phyloP scores from a whole-genome alignment of 148 eudicot species.

The Spergularia bocconei region DNA sequence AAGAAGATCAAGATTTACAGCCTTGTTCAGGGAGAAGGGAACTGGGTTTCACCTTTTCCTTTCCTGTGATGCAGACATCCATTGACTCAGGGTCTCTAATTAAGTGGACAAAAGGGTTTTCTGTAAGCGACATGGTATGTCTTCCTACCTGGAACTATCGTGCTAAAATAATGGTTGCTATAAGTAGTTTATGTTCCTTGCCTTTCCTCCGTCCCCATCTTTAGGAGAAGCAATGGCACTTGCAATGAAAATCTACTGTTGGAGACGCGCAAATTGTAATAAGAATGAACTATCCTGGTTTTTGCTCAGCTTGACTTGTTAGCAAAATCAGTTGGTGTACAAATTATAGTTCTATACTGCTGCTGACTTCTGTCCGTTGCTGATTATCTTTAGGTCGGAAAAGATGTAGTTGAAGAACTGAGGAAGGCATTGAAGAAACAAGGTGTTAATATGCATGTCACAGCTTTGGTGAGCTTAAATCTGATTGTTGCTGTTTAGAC shows the following conservation, averaged over 20 bases:
- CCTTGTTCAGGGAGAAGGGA: conserved; percentile 57
- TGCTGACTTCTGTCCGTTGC: conserved; percentile 14
- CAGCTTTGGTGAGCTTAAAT: conserved; percentile 50
- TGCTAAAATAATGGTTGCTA: too few relatives aligned
- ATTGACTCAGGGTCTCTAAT: conserved; percentile 63
- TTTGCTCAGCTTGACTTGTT: too few relatives aligned
- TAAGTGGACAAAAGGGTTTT: conserved; percentile 72
- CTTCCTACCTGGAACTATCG: background rate
- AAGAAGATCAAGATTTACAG: conserved; percentile 46
- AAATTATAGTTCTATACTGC: background rate
- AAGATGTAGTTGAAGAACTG: conserved; percentile 62
- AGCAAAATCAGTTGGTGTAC: too few relatives aligned
- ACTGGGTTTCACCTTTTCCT: conserved; percentile 75
- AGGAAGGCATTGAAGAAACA: conserved; percentile 51
- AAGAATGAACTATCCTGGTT: too few relatives aligned
- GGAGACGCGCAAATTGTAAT: too few relatives aligned
- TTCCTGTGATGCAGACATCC: conserved; percentile 77
- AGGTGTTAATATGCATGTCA: conserved; percentile 57
- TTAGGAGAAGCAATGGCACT: too few relatives aligned
- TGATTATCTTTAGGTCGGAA: conserved; percentile 42
- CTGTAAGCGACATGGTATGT: conserved; percentile 53
- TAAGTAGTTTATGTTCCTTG: too few relatives aligned
- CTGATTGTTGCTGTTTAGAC: background rate
- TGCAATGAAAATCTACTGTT: too few relatives aligned
- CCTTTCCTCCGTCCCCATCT: too few relatives aligned